Base-by-base conservation (phyloP, 1,284 basidiomycete species). In the Sphaerobolus stellatus region DNA sequence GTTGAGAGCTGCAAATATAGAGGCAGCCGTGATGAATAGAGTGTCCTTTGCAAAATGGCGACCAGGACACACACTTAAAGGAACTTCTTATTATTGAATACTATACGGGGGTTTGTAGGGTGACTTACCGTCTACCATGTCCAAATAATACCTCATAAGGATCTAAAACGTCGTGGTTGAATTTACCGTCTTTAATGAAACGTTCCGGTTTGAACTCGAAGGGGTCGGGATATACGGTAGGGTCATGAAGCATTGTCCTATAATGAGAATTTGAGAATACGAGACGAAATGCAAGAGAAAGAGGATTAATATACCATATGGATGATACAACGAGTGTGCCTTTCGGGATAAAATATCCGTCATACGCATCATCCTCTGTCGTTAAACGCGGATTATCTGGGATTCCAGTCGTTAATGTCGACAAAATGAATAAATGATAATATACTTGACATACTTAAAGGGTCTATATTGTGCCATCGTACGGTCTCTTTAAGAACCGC, bases 221-320 rank as follows among this genome's bases (percentile, higher is more conserved):
- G 18, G 79, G 80, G 18, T 75, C 62, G 9, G 71, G 68, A 60
- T 78, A 82, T 4, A 69, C 52, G 6, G 58, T 57, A 9, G 70
- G 62, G 54, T 81, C 73, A 48, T 78, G 74, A 54, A 74, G 65
- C 43, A 81, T 69, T 22, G 74, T 75, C 78, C 79, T 77, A 22
- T 22, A 36, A 14, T 43, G 4, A 43, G 4, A 18, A 43, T n/a
- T n/a, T n/a, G n/a, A n/a, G n/a, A n/a, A n/a, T n/a, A n/a, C n/a
- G n/a, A n/a, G n/a, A n/a, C n/a, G 33, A n/a, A n/a, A n/a, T n/a
- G 11, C 11, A 11, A 11, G 11, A 36, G n/a, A 36, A 11, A 36
- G 14, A 20, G 16, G 20, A 48, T 14, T 20, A 54, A 22, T 24
- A 20, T 5, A 71, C 70, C 66, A 71, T 4, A 54, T 55, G 57